A percentile compares a stretch with the other conserved stretches of the same genome.
Conservation (phyloP, 495 filamentous ascomycete genomes). For the Tuber calosporum region DNA sequence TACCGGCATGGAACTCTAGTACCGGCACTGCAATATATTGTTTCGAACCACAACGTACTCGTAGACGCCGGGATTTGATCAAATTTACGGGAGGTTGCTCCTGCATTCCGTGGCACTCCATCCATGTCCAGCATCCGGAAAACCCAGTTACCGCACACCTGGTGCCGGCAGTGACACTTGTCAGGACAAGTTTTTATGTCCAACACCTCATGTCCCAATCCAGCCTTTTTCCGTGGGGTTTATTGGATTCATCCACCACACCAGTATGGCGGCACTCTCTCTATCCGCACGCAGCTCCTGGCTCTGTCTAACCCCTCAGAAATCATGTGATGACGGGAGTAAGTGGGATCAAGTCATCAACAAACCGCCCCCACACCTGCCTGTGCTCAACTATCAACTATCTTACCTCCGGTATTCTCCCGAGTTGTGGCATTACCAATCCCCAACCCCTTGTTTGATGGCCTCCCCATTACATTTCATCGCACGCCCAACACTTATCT, state of each 20-base stretch:
- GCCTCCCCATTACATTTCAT: not conserved
- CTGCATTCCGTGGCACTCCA: not conserved
- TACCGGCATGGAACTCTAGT: not conserved
- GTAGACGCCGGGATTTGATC: not conserved
- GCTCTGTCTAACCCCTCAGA: not conserved
- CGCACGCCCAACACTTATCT: not conserved
- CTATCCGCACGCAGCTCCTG: not conserved
- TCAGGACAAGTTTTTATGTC: not conserved
- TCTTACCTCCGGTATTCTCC: not conserved
- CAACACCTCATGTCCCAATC: not conserved
- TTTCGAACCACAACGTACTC: not conserved
- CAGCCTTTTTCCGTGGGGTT: not conserved
- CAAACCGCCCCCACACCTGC: not conserved
- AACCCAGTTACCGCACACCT: not conserved
- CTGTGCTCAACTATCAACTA: not conserved
- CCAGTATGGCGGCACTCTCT: not conserved
- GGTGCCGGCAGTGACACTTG: not conserved
- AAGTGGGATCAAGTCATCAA: not conserved
- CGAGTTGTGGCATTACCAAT: not conserved
- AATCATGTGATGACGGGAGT: not conserved
- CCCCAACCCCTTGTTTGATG: not conserved
- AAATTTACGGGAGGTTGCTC: not conserved
- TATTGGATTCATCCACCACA: not conserved
- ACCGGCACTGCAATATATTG: not conserved
- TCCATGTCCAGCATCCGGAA: not conserved